Evolutionary conservation across 352 stramenopile species (phyloP), one percentile per base, ranked within the genome.

Genomic region (Globisporangium sylvaticum): DNA sequence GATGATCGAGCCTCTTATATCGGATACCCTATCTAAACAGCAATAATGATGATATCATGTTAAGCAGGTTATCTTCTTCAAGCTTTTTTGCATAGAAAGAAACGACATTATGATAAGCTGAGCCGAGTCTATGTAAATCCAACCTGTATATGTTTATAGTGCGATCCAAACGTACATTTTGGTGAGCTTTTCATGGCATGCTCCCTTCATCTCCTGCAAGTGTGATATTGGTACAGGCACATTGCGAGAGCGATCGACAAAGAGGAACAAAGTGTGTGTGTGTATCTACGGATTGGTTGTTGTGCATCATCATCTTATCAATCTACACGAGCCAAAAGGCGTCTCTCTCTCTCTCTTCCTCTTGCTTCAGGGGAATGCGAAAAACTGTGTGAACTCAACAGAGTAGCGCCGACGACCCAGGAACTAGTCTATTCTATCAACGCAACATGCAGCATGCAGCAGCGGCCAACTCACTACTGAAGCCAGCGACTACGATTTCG

Each of bases 361-460:
- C 34, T 18, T 42, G 10, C 34, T 42, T 50, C 42, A 39, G 50
- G n/a, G 50, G 50, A 22, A 39, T 24, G 14, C 57, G 57, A 61
- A 72, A 77, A 54, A 24, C 46, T 54, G 20, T 53, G 69, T 77
- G 34, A 42, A 42, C 67, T 68, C 77, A 70, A 81, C 75, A 79
- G 77, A 87, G 82, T 89, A 92, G 84, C 80, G 80, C 84, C 82
- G 71, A 92, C 84, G 65, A 92, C 80, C 79, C 74, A 90, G 84
- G 84, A 89, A 90, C 81, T 92, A 86, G 75, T 89, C 82, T 90
- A 92, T 79, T 90, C 81, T 90, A 91, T 84, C 71, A 72, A 71
- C 64, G 69, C 61, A 72, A 74, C 50, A 58, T 61, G 54, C 42
- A 44, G 65, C 37, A 63, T 72, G 64, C 62, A 59, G 65, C 48